Conservation (phyloP, 345 rosid species). For the Dipteronia sinensis region DNA sequence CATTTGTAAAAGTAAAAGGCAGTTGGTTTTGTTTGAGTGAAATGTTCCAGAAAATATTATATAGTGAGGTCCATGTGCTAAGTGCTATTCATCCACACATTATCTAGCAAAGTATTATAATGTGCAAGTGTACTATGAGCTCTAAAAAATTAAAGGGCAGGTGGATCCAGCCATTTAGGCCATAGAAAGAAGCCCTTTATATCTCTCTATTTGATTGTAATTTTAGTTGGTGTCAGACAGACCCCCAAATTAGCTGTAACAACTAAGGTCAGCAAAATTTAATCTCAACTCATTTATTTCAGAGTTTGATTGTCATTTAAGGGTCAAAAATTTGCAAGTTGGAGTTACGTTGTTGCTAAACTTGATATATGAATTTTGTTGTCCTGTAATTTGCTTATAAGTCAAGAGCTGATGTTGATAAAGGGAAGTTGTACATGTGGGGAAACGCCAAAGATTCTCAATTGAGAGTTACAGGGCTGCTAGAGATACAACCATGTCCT, state of each 20-base stretch:
- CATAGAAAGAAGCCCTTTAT: background rate
- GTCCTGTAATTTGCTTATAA: background rate
- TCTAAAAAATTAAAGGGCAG: no score
- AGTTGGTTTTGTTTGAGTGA: no score
- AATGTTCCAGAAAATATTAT: no score
- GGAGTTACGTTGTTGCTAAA: no score
- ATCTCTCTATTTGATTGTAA: background rate
- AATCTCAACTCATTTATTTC: background rate
- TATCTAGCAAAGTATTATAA: no score
- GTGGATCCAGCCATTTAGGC: no score
- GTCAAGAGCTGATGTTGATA: conserved; percentile 38
- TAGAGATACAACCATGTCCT: conserved; percentile 67
- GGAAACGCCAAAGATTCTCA: conserved; percentile 91
- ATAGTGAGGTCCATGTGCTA: no score
- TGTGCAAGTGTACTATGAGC: no score
- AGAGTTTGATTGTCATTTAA: background rate
- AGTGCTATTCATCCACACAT: no score
- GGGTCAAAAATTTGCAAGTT: background rate
- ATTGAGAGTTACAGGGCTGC: conserved; percentile 82
- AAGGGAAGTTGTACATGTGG: conserved; percentile 89
- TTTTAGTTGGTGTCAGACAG: no score
- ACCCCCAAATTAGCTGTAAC: no score
- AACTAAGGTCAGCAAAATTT: background rate
- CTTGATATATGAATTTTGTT: background rate
- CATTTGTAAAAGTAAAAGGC: no score